Base-by-base conservation (phyloP, 2,329 filamentous ascomycete genomes). In the Cladophialophora chaetospira region DNA sequence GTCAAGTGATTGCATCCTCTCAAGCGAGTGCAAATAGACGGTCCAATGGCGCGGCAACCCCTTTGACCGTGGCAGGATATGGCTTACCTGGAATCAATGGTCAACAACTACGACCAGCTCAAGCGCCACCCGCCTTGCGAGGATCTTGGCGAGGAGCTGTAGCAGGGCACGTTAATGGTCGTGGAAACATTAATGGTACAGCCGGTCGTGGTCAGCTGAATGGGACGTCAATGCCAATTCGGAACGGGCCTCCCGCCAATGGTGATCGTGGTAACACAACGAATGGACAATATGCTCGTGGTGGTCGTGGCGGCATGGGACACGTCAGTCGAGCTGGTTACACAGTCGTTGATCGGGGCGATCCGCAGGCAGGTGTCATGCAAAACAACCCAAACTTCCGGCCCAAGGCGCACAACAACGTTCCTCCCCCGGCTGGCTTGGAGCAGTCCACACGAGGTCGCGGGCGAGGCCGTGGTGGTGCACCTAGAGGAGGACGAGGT, bases 1-100 rank as follows among this genome's bases (percentile, higher is more conserved):
- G 83, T 66, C 94, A 99, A 75, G 82, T 96, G 17, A 79, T 96
- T 38, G 87, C 84, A 25, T 69, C 62, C 46, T 75, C 75, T 21
- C 72, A 74, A 45, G 76, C 75, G 35, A 71, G 73, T 28, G 65
- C 67, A 43, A 72, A 61, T 53, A 61, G 67, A 55, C 59, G 62
- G 8, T 58, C 71, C 36, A 82, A 57, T 84, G 88, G 48, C 82
- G 83, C 69, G 78, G 82, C 38, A 75, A 77, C 67, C 10, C 78
- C 82, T 1, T 76, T 85, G 60, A 82, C 79, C 0, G 76, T 81
- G 9, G 74, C 77, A 33, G 78, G 77, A 11, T 85, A 81, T 72
- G 85, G 84, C 19, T 79, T 77, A 65, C 82, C 77, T 15, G 80
- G 79, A 28, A 78, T 82, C 11, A 81, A 82, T 57, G 82, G 84